Base-by-base conservation (phyloP, 176 grass and related monocot genomes). In the Phoenix roebelenii region DNA sequence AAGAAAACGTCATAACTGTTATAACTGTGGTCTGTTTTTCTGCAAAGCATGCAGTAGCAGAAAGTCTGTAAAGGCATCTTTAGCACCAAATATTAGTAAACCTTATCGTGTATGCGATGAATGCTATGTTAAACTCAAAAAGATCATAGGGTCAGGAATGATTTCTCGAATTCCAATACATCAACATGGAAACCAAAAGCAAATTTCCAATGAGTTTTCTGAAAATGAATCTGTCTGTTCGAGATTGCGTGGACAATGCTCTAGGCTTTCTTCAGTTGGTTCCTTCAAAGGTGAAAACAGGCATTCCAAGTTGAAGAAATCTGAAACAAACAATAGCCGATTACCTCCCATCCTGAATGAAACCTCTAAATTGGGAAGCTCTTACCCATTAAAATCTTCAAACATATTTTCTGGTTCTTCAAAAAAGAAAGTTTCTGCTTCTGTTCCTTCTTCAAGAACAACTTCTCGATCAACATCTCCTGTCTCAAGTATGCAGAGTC, bases 1-100 rank as follows among this genome's bases (percentile, higher is more conserved):
- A 86, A 83, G 88, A 74, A 92, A 80, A 54, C 65, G 83, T 17
- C 83, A 86, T 62, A 92, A 86, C 57, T 92, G 88, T 62, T 92
- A 92, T 63, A 92, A 92, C 23, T 92, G 88, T 7, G 83, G 83
- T 56, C 75, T 83, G 71, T 62, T 83, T 44, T 86, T 75, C 68
- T 92, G 88, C 66, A 86, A 80, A 74, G 61, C 72, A 23, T 92
- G 88, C 57, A 92, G 79, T 69, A 80, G 73, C 52, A 74, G 73
- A 59, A 92, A 86, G 69, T 70, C 83, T 23, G 44, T 60, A 22
- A 72, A 61, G 73, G 88, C 88, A 68, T 86, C 79, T 76, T 79
- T 92, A 57, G 88, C 88, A 22, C 88, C 76, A 52, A 80, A 72
- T 79, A 44, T 71, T 15, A 55, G 65, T 52, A 92, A 86, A 50